A percentile compares a stretch with the other conserved stretches of the same genome.
Evolutionary conservation across 2,329 filamentous ascomycete species (phyloP).

Genomic region (Neopestalotiopsis sp.): DNA sequence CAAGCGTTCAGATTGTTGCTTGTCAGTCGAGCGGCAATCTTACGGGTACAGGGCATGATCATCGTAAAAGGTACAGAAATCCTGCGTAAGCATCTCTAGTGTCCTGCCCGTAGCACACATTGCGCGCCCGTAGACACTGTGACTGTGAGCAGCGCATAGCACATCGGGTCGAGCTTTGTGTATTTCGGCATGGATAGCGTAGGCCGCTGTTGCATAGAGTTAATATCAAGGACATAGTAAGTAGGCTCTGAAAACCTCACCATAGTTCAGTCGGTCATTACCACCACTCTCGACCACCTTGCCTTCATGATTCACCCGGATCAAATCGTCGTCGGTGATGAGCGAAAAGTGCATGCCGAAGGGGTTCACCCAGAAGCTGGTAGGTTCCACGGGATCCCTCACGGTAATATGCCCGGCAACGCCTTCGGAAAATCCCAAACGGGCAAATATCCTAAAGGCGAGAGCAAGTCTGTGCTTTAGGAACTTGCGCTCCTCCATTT

Average conservation of each 20-base stretch:
- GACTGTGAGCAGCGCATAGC: constrained; percentile 62
- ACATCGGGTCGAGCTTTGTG: constrained; percentile 65
- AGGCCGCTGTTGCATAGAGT: constrained; percentile 41
- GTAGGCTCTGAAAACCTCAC: too few relatives aligned
- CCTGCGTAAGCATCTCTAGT: constrained; percentile 65
- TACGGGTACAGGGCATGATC: constrained; percentile 39
- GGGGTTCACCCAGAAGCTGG: constrained; percentile 66
- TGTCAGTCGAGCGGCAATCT: background rate
- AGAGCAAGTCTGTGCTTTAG: background rate
- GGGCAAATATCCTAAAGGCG: constrained; percentile 6
- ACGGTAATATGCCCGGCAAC: constrained; percentile 35
- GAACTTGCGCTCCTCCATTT: background rate
- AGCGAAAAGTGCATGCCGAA: constrained; percentile 63
- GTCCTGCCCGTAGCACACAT: constrained; percentile 61
- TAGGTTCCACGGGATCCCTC: constrained; percentile 60
- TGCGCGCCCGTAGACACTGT: constrained; percentile 62
- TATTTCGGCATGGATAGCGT: constrained; percentile 65
- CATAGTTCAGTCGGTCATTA: constrained; percentile 48
- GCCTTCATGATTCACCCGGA: constrained; percentile 62
- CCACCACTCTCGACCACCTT: constrained; percentile 63
- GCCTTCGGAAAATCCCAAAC: background rate
- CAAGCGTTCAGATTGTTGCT: background rate
- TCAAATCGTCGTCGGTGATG: constrained; percentile 65
- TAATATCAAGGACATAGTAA: too few relatives aligned
- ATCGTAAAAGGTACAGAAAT: constrained; percentile 58